These are phyloP conservation scores for Pseudogymnoascus sp. DNA, from an alignment of 2,329 filamentous ascomycete genomes.

Conservation along the genomic window DNA sequence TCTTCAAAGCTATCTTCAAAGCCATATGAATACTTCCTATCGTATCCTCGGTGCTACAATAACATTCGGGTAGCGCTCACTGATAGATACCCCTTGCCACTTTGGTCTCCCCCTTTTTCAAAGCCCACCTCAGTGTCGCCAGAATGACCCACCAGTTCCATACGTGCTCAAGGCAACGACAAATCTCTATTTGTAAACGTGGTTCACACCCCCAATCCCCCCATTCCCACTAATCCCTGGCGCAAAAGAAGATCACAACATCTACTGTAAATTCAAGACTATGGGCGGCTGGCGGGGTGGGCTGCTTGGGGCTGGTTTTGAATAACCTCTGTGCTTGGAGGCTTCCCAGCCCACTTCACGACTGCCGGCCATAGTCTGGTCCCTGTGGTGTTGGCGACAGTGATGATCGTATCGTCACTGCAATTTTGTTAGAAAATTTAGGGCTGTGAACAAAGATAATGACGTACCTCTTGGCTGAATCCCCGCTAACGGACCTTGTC, in stretches of 20 bases:
- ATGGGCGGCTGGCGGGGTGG: background rate
- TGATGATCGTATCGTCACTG: background rate
- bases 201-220: background rate
- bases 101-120: slow-evolving; percentile 1
- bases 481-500: background rate
- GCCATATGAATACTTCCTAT: background rate
- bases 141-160: background rate
- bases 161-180: background rate
- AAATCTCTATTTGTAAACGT: background rate
- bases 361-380: slow-evolving; percentile 1
- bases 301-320: background rate
- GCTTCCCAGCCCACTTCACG: slow-evolving; percentile 4
- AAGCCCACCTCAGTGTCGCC: background rate
- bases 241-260: background rate
- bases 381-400: background rate
- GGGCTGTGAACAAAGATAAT: background rate
- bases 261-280: background rate
- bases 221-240: background rate
- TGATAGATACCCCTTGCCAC: background rate
- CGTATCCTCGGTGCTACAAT: background rate
- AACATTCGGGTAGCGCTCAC: background rate
- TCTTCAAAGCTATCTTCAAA: background rate
- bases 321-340: background rate
- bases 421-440: background rate
- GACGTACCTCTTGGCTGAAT: background rate